Conservation (phyloP, 148 eudicot species). For the Chenopodium suecicum region DNA sequence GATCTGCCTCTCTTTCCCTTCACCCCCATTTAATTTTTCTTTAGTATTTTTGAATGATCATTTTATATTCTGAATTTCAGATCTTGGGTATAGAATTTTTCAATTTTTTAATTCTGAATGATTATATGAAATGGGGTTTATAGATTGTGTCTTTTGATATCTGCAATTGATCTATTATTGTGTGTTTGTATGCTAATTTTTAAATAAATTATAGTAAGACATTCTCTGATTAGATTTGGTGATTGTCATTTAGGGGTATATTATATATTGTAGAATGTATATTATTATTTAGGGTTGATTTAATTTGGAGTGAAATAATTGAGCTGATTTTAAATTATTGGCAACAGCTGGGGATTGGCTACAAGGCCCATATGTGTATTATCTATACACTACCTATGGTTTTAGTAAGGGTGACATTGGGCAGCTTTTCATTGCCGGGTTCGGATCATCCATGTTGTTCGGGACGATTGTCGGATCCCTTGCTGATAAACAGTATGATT, state of each 20-base stretch:
- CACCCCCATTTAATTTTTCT: neutral
- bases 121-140: neutral
- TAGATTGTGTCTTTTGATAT: neutral
- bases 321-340: neutral
- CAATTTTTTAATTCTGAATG: neutral
- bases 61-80: neutral
- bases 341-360: constrained; percentile 94
- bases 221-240: neutral
- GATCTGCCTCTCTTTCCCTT: neutral
- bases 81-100: neutral
- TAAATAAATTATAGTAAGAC: neutral
- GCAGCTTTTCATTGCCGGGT: constrained; percentile 95
- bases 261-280: neutral
- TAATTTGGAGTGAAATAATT: neutral
- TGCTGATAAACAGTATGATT: constrained; percentile 78
- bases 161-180: neutral
- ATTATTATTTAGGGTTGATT: no score
- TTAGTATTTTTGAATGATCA: neutral
- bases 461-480: constrained; percentile 94
- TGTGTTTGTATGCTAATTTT: neutral
- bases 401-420: constrained; percentile 88
- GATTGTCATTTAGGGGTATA: neutral
- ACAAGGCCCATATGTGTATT: constrained; percentile 96
- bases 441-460: constrained; percentile 98
- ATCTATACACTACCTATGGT: constrained; percentile 85